phyloP scores from a whole-genome alignment of 257 asterid genomes.

The Coffea eugenioides region DNA sequence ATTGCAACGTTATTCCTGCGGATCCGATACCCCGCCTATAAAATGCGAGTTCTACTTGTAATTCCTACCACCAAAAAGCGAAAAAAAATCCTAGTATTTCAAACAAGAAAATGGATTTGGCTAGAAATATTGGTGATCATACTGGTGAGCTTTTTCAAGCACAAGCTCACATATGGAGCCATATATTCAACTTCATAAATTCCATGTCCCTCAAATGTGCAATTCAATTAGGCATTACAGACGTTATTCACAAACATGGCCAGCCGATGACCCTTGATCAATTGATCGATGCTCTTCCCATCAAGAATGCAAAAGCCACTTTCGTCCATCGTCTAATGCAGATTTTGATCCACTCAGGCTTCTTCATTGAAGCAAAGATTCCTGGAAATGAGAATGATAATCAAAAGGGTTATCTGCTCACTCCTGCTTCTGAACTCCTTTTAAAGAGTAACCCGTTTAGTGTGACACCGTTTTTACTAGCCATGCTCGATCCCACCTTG shows the following conservation, averaged over 20 bases:
- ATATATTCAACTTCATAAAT: conserved; percentile 18
- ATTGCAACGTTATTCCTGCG: no score
- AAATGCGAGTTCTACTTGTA: no score
- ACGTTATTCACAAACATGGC: conserved; percentile 16
- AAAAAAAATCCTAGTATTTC: no score
- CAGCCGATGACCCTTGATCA: conserved; percentile 12
- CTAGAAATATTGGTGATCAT: not conserved
- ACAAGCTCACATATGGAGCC: conserved; percentile 28
- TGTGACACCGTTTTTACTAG: not conserved
- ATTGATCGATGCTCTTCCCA: not conserved
- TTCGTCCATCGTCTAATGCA: no score
- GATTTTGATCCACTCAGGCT: no score
- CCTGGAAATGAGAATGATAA: not conserved
- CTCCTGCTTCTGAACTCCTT: conserved; percentile 23
- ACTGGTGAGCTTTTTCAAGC: conserved; percentile 15
- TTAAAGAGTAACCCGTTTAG: not conserved
- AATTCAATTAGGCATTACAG: conserved; percentile 23
- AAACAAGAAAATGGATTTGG: conserved; percentile 5
- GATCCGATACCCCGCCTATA: no score
- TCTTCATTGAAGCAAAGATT: no score
- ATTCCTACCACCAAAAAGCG: no score
- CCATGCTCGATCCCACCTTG: conserved; percentile 18
- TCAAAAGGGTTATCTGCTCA: conserved; percentile 11
- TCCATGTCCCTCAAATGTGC: conserved; percentile 24
- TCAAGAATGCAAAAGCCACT: no score